phyloP scores from a whole-genome alignment of 2,329 filamentous ascomycete species.

The Penicillium polonicum region DNA sequence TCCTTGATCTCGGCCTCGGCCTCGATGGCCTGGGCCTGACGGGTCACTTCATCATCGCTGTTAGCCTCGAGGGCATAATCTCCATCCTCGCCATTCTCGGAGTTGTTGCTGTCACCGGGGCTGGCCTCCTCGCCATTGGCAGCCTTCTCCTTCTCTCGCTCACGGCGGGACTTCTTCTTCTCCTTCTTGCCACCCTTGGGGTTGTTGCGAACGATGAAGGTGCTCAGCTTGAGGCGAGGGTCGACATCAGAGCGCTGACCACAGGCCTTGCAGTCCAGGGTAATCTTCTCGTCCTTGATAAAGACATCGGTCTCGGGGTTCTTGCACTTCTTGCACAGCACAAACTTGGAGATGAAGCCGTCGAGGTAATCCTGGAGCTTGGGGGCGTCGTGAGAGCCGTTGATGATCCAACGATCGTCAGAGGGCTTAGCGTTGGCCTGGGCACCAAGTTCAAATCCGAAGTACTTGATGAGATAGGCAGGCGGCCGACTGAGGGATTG shows the following conservation, averaged over 20 bases:
- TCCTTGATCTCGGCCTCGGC: slow-evolving; percentile 70
- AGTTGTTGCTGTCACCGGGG: slow-evolving; percentile 65
- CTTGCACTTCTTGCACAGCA: slow-evolving; percentile 99
- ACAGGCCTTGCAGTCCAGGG: slow-evolving; percentile 97
- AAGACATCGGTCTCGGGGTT: slow-evolving; percentile 96
- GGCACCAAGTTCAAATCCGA: slow-evolving; percentile 96
- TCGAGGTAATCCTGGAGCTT: slow-evolving; percentile 99
- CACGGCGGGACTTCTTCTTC: slow-evolving; percentile 81
- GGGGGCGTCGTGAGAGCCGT: slow-evolving; percentile 88
- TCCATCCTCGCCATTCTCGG: slow-evolving; percentile 62
- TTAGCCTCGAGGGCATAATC: slow-evolving; percentile 67
- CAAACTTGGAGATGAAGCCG: slow-evolving; percentile 97
- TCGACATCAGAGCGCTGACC: slow-evolving; percentile 91
- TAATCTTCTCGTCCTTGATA: slow-evolving; percentile 89
- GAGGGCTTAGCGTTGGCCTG: slow-evolving; percentile 97
- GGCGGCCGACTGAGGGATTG: slow-evolving; percentile 88
- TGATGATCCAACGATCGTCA: slow-evolving; percentile 99
- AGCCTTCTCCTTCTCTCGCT: slow-evolving; percentile 74
- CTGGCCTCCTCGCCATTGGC: slow-evolving; percentile 59
- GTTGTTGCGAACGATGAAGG: slow-evolving; percentile 95
- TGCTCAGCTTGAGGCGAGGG: slow-evolving; percentile 89
- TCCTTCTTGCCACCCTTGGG: slow-evolving; percentile 89
- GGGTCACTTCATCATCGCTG: slow-evolving; percentile 90
- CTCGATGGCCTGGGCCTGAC: slow-evolving; percentile 72
- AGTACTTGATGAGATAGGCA: slow-evolving; percentile 98